These are phyloP conservation scores for Candida schatavii DNA, from an alignment of 805 yeast species.

Conservation along the genomic window DNA sequence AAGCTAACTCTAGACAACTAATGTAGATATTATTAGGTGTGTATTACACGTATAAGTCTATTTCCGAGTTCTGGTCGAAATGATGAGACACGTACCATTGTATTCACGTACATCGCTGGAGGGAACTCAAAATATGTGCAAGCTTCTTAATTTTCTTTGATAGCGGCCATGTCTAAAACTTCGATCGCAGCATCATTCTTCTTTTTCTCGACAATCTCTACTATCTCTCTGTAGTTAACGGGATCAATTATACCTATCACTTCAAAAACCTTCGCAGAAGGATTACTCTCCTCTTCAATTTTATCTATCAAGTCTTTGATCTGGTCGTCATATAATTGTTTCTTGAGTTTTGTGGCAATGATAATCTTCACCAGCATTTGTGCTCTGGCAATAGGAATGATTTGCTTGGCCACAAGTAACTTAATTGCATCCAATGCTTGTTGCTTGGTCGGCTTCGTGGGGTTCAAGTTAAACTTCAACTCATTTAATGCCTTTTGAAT, in stretches of 20 bases:
- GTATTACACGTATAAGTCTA: too few relatives aligned
- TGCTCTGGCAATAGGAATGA: conserved; percentile 92
- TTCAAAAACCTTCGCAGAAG: conserved; percentile 47
- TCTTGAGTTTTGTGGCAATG: conserved; percentile 52
- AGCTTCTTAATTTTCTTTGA: too few relatives aligned
- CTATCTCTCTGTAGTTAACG: conserved; percentile 69
- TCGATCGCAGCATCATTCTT: conserved; percentile 66
- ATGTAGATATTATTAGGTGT: too few relatives aligned
- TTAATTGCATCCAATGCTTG: conserved; percentile 93
- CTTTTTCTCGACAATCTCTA: conserved; percentile 53
- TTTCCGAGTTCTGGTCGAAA: too few relatives aligned
- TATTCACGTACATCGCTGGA: too few relatives aligned
- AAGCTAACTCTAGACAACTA: too few relatives aligned
- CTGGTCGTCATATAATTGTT: conserved; percentile 30
- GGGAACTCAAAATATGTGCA: too few relatives aligned
- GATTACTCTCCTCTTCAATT: conserved; percentile 39
- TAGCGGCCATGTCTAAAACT: conserved; percentile 85
- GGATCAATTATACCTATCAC: conserved; percentile 77
- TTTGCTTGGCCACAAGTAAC: conserved; percentile 68
- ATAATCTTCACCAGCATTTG: conserved; percentile 82
- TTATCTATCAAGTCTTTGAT: conserved; percentile 33
- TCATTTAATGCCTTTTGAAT: conserved; percentile 81
- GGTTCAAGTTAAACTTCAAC: conserved; percentile 72
- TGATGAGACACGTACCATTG: too few relatives aligned
- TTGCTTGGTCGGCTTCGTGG: conserved; percentile 72